Evolutionary conservation across 805 yeast genomes (phyloP).

Genomic region (Isabelozyma rhagii): DNA sequence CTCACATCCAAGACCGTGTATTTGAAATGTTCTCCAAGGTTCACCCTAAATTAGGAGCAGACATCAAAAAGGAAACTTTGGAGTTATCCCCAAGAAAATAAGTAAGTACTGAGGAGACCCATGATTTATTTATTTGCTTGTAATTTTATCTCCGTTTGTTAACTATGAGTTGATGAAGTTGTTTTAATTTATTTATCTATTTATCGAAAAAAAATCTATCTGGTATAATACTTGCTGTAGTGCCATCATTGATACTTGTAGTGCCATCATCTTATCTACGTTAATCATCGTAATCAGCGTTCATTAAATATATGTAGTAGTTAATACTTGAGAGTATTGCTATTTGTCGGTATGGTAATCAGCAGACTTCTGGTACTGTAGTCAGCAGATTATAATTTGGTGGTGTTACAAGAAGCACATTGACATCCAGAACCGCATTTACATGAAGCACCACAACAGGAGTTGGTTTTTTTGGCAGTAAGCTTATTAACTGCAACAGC

Average conservation of each 20-base stretch:
- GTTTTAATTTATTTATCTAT: not conserved
- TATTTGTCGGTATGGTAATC: too few relatives aligned
- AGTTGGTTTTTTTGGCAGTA: conserved; percentile 1
- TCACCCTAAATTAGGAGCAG: conserved; percentile 61
- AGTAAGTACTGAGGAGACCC: not conserved
- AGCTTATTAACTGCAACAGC: not conserved
- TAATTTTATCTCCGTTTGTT: not conserved
- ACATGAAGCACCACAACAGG: conserved; percentile 37
- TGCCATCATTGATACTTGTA: too few relatives aligned
- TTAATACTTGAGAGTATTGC: too few relatives aligned
- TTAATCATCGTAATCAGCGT: not conserved
- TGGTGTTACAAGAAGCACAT: conserved; percentile 41
- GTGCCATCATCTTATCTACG: not conserved
- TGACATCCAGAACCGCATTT: conserved; percentile 40
- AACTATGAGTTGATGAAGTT: not conserved
- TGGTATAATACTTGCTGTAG: too few relatives aligned
- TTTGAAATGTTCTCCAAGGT: conserved; percentile 75
- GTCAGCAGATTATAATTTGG: conserved; percentile 25
- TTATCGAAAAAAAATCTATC: not conserved
- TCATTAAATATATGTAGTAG: too few relatives aligned
- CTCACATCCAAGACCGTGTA: conserved; percentile 75
- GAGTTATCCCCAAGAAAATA: conserved; percentile 48
- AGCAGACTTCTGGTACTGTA: too few relatives aligned
- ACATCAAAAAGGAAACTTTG: conserved; percentile 62
- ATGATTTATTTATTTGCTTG: conserved; percentile 4